A percentile compares a stretch with the other conserved stretches of the same genome.
Evolutionary conservation across 2,329 filamentous ascomycete genomes (phyloP).

Genomic region (Drechmeria coniospora): DNA sequence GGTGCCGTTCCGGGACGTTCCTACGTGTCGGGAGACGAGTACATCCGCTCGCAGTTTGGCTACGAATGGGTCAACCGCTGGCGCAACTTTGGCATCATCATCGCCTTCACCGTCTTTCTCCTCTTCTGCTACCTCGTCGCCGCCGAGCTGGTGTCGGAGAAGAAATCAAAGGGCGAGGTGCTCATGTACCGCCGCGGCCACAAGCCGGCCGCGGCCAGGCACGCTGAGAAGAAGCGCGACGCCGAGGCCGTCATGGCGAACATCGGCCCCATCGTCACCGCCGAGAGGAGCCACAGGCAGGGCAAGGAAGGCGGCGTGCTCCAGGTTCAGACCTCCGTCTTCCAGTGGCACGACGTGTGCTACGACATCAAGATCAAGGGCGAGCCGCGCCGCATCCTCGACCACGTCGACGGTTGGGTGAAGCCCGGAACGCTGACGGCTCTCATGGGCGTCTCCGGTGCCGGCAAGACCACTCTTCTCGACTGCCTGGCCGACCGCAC

Average conservation of each 20-base stretch:
- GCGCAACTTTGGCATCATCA: slow-evolving; percentile 56
- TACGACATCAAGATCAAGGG: slow-evolving; percentile 67
- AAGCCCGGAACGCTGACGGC: slow-evolving; percentile 83
- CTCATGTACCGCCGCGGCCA: slow-evolving; percentile 60
- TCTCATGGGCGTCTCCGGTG: slow-evolving; percentile 81
- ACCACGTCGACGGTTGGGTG: slow-evolving; percentile 84
- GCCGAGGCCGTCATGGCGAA: slow-evolving; percentile 34
- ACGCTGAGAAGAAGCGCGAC: slow-evolving; percentile 47
- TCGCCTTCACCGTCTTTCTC: slow-evolving; percentile 50
- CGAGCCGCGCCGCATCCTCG: slow-evolving; percentile 58
- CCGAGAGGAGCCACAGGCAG: slow-evolving; percentile 21
- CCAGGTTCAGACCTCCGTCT: slow-evolving; percentile 53
- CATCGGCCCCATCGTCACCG: slow-evolving; percentile 32
- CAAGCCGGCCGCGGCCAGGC: slow-evolving; percentile 39
- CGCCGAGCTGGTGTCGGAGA: slow-evolving; percentile 48
- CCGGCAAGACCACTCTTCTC: slow-evolving; percentile 85
- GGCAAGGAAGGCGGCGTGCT: slow-evolving; percentile 26
- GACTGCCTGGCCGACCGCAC: slow-evolving; percentile 75
- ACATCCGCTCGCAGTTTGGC: slow-evolving; percentile 35
- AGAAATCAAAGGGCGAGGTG: slow-evolving; percentile 63
- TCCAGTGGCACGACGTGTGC: slow-evolving; percentile 75
- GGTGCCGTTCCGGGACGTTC: slow-evolving; percentile 39
- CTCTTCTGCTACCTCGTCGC: slow-evolving; percentile 44
- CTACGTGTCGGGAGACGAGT: slow-evolving; percentile 41
- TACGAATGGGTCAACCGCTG: slow-evolving; percentile 48